A percentile compares a stretch with the other conserved stretches of the same genome.
These are phyloP conservation scores for Rhodotorula sp. DNA, from an alignment of 1,284 basidiomycete species.

Conservation along the genomic window DNA sequence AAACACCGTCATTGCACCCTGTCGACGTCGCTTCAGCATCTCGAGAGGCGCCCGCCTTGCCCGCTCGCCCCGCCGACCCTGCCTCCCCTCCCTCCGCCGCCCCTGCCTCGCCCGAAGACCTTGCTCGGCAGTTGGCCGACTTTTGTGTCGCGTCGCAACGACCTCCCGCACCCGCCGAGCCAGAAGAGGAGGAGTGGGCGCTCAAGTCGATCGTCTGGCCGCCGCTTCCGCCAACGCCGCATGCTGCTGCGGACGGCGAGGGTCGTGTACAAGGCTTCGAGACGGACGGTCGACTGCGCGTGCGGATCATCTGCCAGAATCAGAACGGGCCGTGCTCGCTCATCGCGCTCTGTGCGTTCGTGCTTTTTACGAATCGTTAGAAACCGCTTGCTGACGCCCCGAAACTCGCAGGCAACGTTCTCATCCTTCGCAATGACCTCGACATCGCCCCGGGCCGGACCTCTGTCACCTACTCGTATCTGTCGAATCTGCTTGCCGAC, in stretches of 20 bases:
- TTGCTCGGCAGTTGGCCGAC: slow-evolving; percentile 1
- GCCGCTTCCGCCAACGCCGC: slow-evolving; percentile 47
- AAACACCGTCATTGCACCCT: too few species aligned
- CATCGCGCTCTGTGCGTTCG: slow-evolving; percentile 71
- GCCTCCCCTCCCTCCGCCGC: neutral
- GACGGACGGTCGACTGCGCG: slow-evolving; percentile 47
- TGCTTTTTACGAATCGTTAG: neutral
- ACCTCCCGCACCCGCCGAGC: neutral
- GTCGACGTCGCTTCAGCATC: too few species aligned
- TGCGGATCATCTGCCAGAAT: slow-evolving; percentile 77
- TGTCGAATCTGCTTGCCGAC: slow-evolving; percentile 77
- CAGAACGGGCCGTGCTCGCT: slow-evolving; percentile 76
- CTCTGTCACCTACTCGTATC: slow-evolving; percentile 77
- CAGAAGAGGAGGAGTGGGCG: slow-evolving; percentile 69
- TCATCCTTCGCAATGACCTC: slow-evolving; percentile 75
- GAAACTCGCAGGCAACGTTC: slow-evolving; percentile 67
- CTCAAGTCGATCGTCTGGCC: slow-evolving; percentile 65
- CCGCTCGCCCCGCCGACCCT: too few species aligned
- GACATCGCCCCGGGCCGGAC: slow-evolving; percentile 62
- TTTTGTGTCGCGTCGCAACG: neutral
- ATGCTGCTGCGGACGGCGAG: neutral
- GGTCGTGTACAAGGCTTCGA: neutral
- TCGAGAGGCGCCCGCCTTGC: too few species aligned
- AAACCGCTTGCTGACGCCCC: neutral
- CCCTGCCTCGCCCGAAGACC: slow-evolving; percentile 6